phyloP scores from a whole-genome alignment of 176 grass and related monocot genomes.

The Oryza meyeriana region DNA sequence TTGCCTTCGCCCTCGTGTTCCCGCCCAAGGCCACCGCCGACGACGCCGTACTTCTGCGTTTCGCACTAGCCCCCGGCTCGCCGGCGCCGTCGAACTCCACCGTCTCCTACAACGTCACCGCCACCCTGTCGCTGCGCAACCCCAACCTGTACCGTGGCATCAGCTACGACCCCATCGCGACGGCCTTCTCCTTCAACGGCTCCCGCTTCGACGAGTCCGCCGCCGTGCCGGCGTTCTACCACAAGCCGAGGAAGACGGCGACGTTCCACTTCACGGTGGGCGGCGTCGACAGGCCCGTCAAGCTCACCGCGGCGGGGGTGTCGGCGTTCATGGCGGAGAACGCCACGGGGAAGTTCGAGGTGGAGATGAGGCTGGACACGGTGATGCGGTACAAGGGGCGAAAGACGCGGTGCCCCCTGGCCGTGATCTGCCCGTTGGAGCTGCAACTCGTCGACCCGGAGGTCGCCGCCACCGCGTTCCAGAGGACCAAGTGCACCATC shows the following conservation, averaged over 20 bases:
- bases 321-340: conserved; percentile 21
- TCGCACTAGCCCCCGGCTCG: conserved; percentile 2
- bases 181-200: conserved; percentile 40
- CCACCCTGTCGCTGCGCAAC: conserved; percentile 35
- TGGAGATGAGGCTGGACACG: conserved; percentile 46
- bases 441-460: conserved; percentile 51
- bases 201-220: conserved; percentile 45
- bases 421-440: conserved; percentile 32
- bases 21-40: conserved; percentile 41
- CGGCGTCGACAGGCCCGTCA: conserved; percentile 9
- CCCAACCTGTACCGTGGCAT: conserved; percentile 47
- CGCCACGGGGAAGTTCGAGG: conserved; percentile 17
- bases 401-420: conserved; percentile 25
- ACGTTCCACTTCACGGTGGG: conserved; percentile 23
- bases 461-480: conserved; percentile 54
- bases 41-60: conserved; percentile 37
- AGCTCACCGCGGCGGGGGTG: conserved; percentile 16
- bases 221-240: background rate
- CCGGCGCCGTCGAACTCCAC: background rate
- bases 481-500: conserved; percentile 46
- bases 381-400: conserved; percentile 44
- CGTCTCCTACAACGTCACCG: conserved; percentile 38
- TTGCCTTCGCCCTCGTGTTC: conserved; percentile 44
- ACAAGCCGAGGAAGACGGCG: conserved; percentile 7
- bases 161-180: conserved; percentile 2